Evolutionary conservation across 2,329 filamentous ascomycete genomes (phyloP).

Genomic region (Alternaria sp.): DNA sequence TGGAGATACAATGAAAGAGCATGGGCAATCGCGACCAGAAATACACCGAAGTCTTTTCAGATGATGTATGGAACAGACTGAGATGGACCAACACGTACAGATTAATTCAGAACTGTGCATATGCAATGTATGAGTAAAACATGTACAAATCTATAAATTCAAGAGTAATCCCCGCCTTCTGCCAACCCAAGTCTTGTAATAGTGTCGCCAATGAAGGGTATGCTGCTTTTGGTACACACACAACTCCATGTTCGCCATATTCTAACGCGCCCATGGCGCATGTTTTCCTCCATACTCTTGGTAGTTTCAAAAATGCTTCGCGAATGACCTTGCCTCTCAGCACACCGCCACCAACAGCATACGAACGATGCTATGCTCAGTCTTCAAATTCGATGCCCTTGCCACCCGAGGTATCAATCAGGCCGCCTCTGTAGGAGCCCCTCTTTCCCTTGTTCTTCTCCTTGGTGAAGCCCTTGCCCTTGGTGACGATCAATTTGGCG

Average conservation of each 20-base stretch:
- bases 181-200: constrained; percentile 2
- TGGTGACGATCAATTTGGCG: constrained; percentile 86
- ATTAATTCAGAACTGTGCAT: neutral
- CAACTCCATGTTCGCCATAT: constrained; percentile 21
- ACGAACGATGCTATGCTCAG: constrained; percentile 49
- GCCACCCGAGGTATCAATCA: constrained; percentile 81
- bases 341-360: neutral
- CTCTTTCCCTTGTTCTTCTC: constrained; percentile 92
- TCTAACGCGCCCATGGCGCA: constrained; percentile 8
- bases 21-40: neutral
- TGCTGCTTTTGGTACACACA: constrained; percentile 32
- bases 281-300: neutral
- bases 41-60: neutral
- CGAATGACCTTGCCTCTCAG: neutral
- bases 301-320: neutral
- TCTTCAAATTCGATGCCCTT: constrained; percentile 96
- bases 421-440: constrained; percentile 87
- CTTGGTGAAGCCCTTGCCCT: constrained; percentile 97
- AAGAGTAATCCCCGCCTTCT: neutral
- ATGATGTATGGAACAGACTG: neutral
- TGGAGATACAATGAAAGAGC: neutral
- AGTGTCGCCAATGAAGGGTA: constrained; percentile 26
- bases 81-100: neutral
- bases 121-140: neutral
- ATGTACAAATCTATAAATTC: constrained; percentile 14